These are phyloP conservation scores for Roridomyces roridus DNA, from an alignment of 768 basidiomycete genomes.

Conservation along the genomic window DNA sequence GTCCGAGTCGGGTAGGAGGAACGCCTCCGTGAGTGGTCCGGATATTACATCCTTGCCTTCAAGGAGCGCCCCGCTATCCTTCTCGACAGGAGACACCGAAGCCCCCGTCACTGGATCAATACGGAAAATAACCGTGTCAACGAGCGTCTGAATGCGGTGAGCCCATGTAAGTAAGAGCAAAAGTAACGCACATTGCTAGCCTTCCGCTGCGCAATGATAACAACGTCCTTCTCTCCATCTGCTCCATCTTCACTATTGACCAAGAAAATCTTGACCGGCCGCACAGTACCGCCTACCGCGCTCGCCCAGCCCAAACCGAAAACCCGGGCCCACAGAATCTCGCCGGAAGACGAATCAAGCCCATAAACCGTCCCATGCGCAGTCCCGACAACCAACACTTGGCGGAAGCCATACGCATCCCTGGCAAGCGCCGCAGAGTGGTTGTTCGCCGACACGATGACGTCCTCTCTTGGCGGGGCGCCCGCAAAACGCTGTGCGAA, in stretches of 20 bases:
- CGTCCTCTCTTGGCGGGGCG: constrained; percentile 50
- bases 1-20: constrained; percentile 55
- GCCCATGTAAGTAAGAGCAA: neutral
- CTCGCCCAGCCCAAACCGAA: constrained; percentile 74
- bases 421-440: constrained; percentile 52
- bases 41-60: constrained; percentile 66
- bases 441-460: constrained; percentile 40
- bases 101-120: constrained; percentile 81
- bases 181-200: constrained; percentile 63
- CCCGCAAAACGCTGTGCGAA: constrained; percentile 79
- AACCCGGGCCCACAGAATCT: constrained; percentile 79
- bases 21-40: constrained; percentile 65
- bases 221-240: constrained; percentile 59
- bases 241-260: constrained; percentile 44
- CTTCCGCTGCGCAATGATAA: constrained; percentile 64
- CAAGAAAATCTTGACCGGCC: constrained; percentile 68
- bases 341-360: constrained; percentile 80
- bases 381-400: constrained; percentile 79
- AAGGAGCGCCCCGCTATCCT: constrained; percentile 44
- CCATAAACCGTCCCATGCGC: constrained; percentile 79
- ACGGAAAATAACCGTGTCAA: constrained; percentile 79
- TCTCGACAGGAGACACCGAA: constrained; percentile 46
- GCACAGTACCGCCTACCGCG: constrained; percentile 57
- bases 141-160: constrained; percentile 48
- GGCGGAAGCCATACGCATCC: constrained; percentile 87